Conservation (phyloP, 2,329 filamentous ascomycete genomes). For the Monilinia polystroma region DNA sequence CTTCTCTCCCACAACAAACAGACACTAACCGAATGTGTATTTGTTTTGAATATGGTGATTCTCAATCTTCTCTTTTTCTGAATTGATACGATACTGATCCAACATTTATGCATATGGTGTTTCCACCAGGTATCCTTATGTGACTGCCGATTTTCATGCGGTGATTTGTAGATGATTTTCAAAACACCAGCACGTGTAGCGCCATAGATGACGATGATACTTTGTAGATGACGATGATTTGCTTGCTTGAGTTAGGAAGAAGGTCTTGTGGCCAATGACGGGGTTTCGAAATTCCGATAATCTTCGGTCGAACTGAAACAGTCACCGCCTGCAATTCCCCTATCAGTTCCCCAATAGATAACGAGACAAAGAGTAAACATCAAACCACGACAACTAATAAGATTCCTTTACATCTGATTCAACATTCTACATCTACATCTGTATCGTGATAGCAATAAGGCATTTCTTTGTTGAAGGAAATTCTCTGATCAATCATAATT, state of each 20-base stretch:
- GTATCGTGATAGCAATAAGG: not conserved
- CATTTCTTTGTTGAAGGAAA: not conserved
- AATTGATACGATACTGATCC: no score
- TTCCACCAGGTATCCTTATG: no score
- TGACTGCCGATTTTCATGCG: not conserved
- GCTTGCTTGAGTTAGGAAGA: not conserved
- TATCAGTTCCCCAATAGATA: conserved; percentile 15
- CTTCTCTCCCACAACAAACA: conserved; percentile 12
- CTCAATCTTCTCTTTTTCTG: not conserved
- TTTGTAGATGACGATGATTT: not conserved
- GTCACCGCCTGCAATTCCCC: conserved; percentile 8
- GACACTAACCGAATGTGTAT: not conserved
- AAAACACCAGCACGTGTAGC: no score
- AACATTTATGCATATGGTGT: not conserved
- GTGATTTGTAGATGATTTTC: not conserved
- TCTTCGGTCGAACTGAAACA: not conserved
- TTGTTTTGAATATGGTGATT: conserved; percentile 1
- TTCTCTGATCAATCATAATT: not conserved
- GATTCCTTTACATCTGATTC: not conserved
- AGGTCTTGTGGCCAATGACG: conserved; percentile 1
- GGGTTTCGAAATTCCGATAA: not conserved
- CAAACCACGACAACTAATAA: not conserved
- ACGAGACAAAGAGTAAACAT: conserved; percentile 13
- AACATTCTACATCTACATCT: not conserved
- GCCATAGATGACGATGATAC: no score